Evolutionary conservation across 2,329 filamentous ascomycete genomes (phyloP).

Genomic region (Penicillium sp.): DNA sequence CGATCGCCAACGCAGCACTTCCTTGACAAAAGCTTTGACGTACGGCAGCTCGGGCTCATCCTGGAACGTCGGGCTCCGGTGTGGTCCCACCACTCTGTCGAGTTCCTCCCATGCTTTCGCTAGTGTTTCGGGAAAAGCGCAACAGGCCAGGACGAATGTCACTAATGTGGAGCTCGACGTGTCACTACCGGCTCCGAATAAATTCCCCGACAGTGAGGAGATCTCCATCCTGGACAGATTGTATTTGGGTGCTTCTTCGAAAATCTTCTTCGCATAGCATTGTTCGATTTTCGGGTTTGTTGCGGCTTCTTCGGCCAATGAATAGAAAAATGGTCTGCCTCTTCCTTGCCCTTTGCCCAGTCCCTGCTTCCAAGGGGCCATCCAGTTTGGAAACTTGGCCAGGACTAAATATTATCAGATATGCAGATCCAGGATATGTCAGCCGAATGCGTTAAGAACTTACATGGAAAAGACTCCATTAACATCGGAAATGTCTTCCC

Average conservation of each 20-base stretch:
- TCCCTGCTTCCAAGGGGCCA: slow-evolving; percentile 58
- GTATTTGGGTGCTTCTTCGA: slow-evolving; percentile 54
- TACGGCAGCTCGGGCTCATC: slow-evolving; percentile 36
- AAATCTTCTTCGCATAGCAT: slow-evolving; percentile 54
- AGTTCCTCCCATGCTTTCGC: slow-evolving; percentile 38
- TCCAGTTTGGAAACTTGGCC: slow-evolving; percentile 53
- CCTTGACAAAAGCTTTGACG: slow-evolving; percentile 36
- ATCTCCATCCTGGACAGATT: slow-evolving; percentile 51
- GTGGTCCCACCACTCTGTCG: slow-evolving; percentile 37
- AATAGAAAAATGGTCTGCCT: slow-evolving; percentile 57
- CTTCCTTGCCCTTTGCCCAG: slow-evolving; percentile 50
- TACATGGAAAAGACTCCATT: slow-evolving; percentile 58
- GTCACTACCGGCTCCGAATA: slow-evolving; percentile 36
- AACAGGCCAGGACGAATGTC: slow-evolving; percentile 34
- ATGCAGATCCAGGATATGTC: background rate
- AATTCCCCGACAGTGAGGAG: slow-evolving; percentile 52
- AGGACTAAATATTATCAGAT: slow-evolving; percentile 32
- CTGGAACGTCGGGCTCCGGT: slow-evolving; percentile 37
- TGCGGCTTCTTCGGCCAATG: slow-evolving; percentile 56
- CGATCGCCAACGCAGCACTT: slow-evolving; percentile 34
- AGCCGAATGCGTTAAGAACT: background rate
- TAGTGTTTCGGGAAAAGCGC: slow-evolving; percentile 29
- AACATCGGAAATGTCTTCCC: slow-evolving; percentile 62
- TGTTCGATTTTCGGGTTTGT: slow-evolving; percentile 43
- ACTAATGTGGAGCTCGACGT: slow-evolving; percentile 35